A percentile compares a stretch with the other conserved stretches of the same genome.
phyloP scores from a whole-genome alignment of 768 basidiomycete species.

The Collybia nuda region DNA sequence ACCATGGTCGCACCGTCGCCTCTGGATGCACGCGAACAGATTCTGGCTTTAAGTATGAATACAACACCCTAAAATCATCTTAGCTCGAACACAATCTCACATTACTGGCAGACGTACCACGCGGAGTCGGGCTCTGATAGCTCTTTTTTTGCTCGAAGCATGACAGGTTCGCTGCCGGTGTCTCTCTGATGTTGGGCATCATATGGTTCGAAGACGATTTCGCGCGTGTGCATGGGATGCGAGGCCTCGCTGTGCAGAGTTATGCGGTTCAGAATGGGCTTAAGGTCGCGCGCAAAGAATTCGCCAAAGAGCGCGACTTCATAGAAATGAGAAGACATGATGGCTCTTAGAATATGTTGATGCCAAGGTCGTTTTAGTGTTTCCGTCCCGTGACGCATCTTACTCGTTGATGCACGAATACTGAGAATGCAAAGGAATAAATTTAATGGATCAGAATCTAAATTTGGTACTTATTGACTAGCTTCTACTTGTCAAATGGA shows the following conservation, averaged over 20 bases:
- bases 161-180: conserved; percentile 59
- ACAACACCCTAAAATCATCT: conserved; percentile 55
- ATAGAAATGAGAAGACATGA: conserved; percentile 62
- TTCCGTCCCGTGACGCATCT: no score
- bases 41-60: conserved; percentile 82
- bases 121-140: conserved; percentile 58
- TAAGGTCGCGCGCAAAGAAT: conserved; percentile 76
- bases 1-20: conserved; percentile 86
- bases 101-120: conserved; percentile 47
- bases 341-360: no score
- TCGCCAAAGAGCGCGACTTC: conserved; percentile 84
- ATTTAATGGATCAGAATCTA: no score
- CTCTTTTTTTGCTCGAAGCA: conserved; percentile 77
- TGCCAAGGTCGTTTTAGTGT: no score
- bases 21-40: conserved; percentile 82
- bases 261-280: conserved; percentile 75
- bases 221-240: conserved; percentile 68
- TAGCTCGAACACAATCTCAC: not conserved
- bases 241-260: conserved; percentile 82
- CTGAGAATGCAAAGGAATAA: no score
- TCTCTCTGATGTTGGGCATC: conserved; percentile 67
- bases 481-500: no score
- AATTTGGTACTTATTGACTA: no score
- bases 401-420: no score
- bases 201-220: conserved; percentile 80